phyloP scores from a whole-genome alignment of 2,329 filamentous ascomycete genomes.

The Diaporthe caulivora region DNA sequence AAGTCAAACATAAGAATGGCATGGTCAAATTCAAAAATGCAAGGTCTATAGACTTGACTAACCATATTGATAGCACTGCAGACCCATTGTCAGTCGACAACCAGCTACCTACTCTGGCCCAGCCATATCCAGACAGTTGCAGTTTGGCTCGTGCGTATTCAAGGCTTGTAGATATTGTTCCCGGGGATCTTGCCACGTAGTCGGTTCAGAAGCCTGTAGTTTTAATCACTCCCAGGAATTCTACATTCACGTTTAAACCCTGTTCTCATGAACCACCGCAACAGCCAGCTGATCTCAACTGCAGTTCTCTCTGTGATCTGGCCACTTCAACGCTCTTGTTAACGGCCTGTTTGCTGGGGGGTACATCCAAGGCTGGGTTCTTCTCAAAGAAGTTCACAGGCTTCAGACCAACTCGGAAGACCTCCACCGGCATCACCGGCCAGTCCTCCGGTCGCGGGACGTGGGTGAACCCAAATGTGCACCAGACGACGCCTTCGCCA shows the following conservation, averaged over 20 bases:
- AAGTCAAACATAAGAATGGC: no score
- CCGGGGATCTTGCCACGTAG: not conserved
- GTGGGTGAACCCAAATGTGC: conserved; percentile 68
- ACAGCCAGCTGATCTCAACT: conserved; percentile 17
- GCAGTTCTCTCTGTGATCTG: conserved; percentile 29
- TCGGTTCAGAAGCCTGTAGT: not conserved
- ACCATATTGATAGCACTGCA: no score
- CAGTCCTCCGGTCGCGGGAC: conserved; percentile 75
- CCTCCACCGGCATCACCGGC: conserved; percentile 76
- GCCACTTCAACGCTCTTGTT: conserved; percentile 52
- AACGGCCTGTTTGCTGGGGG: conserved; percentile 57
- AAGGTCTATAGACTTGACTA: no score
- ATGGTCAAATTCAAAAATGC: no score
- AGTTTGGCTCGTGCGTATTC: no score
- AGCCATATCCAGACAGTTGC: no score
- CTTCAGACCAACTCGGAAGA: conserved; percentile 60
- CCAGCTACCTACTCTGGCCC: no score
- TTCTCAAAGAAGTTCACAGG: conserved; percentile 65
- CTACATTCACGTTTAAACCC: not conserved
- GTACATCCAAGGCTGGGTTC: conserved; percentile 65
- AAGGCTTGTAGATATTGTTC: not conserved
- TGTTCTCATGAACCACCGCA: not conserved
- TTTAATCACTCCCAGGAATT: not conserved
- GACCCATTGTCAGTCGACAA: no score
- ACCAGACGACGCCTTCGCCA: conserved; percentile 64